Conservation (phyloP, 768 basidiomycete species). For the Lentinula aciculospora region DNA sequence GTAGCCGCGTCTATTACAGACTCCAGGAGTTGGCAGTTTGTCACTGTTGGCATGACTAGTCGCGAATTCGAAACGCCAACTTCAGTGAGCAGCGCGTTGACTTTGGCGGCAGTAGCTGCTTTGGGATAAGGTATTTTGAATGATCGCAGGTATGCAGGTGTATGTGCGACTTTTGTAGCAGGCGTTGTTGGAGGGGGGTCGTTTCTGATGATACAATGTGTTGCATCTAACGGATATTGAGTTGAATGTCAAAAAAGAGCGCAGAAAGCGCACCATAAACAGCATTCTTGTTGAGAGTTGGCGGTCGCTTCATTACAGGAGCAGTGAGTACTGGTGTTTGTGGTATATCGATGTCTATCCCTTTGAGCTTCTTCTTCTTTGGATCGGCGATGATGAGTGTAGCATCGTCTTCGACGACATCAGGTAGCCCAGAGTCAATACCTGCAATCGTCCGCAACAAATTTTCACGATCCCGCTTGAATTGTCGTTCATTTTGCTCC, state of each 20-base stretch:
- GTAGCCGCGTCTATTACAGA: constrained; percentile 65
- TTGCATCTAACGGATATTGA: constrained; percentile 40
- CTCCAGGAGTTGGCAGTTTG: constrained; percentile 73
- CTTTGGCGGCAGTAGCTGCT: constrained; percentile 64
- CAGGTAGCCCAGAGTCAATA: constrained; percentile 80
- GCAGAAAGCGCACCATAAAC: constrained; percentile 44
- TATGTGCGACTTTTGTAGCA: constrained; percentile 71
- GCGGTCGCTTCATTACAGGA: constrained; percentile 34
- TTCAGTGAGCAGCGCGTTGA: constrained; percentile 72
- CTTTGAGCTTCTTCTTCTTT: constrained; percentile 48
- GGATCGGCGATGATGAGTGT: constrained; percentile 40
- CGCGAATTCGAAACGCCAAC: constrained; percentile 66
- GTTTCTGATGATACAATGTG: constrained; percentile 69
- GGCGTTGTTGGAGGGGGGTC: constrained; percentile 49
- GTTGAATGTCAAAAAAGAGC: neutral
- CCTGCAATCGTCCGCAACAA: constrained; percentile 80
- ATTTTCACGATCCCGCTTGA: constrained; percentile 85
- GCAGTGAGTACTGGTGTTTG: constrained; percentile 37
- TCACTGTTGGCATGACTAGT: constrained; percentile 91
- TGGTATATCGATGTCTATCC: constrained; percentile 41
- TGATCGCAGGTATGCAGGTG: constrained; percentile 79
- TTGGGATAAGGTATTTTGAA: constrained; percentile 82
- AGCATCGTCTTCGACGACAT: constrained; percentile 66
- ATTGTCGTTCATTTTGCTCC: constrained; percentile 86
- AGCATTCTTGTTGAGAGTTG: constrained; percentile 47